A percentile compares a stretch with the other conserved stretches of the same genome.
Evolutionary conservation across 805 yeast genomes (phyloP).

Genomic region (Metschnikowia lunata): DNA sequence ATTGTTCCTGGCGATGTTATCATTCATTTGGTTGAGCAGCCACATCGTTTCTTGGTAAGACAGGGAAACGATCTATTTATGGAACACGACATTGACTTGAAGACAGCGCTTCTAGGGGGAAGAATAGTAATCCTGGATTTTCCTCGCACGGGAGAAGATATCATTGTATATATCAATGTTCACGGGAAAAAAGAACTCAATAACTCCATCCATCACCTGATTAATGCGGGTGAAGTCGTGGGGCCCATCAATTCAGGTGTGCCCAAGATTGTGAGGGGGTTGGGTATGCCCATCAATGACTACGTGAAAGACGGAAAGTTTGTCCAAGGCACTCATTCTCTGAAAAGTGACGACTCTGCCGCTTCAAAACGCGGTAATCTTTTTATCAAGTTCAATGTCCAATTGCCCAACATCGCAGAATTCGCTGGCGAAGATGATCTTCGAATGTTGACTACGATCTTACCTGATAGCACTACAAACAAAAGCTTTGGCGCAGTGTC

Average conservation of each 20-base stretch:
- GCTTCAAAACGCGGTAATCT: conserved; percentile 32
- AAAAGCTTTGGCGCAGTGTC: conserved; percentile 8
- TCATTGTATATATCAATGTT: conserved; percentile 31
- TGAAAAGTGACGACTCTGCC: conserved; percentile 12
- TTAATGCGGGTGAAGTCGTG: conserved; percentile 37
- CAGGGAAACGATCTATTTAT: conserved; percentile 42
- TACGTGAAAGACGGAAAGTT: conserved; percentile 21
- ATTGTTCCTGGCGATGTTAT: conserved; percentile 66
- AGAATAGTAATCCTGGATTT: conserved; percentile 31
- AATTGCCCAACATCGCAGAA: conserved; percentile 28
- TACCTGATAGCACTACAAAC: conserved; percentile 13
- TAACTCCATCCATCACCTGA: conserved; percentile 9
- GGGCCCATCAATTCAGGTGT: conserved; percentile 50
- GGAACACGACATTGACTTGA: conserved; percentile 44
- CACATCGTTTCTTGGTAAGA: conserved; percentile 38
- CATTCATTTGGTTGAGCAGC: conserved; percentile 45
- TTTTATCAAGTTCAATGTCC: conserved; percentile 37
- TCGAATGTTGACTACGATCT: conserved; percentile 15
- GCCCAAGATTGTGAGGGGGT: conserved; percentile 44
- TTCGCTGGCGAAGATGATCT: conserved; percentile 25
- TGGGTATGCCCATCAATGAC: conserved; percentile 58
- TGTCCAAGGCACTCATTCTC: conserved; percentile 20
- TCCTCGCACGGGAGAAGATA: conserved; percentile 28
- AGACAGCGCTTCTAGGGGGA: conserved; percentile 60
- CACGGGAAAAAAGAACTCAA: conserved; percentile 24